phyloP scores from a whole-genome alignment of 345 rosid genomes.

The Lepidium didymum region DNA sequence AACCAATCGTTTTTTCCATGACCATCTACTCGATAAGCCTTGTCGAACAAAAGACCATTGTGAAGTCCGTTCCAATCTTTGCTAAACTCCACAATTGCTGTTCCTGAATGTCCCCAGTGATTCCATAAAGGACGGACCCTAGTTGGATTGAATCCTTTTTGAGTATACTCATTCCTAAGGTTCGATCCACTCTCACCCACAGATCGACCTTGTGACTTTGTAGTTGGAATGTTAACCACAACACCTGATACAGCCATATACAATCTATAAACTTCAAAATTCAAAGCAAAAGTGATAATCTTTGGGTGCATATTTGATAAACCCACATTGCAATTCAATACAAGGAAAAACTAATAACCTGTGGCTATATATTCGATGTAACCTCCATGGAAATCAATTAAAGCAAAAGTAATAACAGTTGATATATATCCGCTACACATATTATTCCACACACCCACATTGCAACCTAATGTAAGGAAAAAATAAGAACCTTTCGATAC shows the following conservation, averaged over 20 bases:
- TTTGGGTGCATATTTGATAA: background rate
- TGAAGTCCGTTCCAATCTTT: constrained; percentile 89
- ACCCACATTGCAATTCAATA: background rate
- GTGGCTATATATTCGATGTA: background rate
- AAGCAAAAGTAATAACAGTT: no score
- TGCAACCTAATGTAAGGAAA: background rate
- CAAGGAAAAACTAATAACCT: background rate
- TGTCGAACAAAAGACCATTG: constrained; percentile 78
- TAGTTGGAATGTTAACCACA: constrained; percentile 77
- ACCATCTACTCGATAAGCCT: constrained; percentile 70
- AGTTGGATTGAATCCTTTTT: constrained; percentile 77
- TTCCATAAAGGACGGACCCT: constrained; percentile 86
- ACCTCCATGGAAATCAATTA: no score
- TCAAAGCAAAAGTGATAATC: background rate
- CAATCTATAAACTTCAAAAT: background rate
- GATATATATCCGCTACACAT: no score
- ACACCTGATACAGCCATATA: constrained; percentile 36
- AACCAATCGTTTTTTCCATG: constrained; percentile 73
- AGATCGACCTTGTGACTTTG: constrained; percentile 43
- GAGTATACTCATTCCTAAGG: constrained; percentile 72
- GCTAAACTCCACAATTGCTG: constrained; percentile 71
- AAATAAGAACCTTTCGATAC: background rate
- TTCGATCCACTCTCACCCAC: constrained; percentile 90
- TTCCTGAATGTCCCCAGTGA: constrained; percentile 75
- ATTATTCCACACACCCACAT: background rate